Percentiles rank a stretch among this genome's conserved stretches.
Evolutionary conservation across 257 asterid genomes (phyloP).

Genomic region (Jaltomata sinuosa): DNA sequence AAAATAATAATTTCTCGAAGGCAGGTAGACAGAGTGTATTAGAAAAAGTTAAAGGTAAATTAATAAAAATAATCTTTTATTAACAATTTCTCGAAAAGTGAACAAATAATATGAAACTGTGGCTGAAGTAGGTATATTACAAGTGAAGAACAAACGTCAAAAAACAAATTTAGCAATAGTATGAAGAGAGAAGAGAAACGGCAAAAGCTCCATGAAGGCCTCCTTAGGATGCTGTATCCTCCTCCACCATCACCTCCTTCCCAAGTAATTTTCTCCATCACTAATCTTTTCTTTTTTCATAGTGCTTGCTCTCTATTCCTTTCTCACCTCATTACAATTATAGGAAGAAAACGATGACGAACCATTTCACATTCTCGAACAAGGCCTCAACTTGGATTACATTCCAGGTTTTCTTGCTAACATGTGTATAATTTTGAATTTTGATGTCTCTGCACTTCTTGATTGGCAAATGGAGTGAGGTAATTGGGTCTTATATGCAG

Average conservation of each 20-base stretch:
- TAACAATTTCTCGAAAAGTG: no score
- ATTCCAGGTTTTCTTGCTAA: slow-evolving; percentile 37
- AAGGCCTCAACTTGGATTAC: slow-evolving; percentile 6
- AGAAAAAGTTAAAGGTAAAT: no score
- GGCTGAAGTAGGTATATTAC: not conserved
- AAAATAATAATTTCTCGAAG: no score
- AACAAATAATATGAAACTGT: no score
- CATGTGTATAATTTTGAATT: not conserved
- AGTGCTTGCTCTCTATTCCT: not conserved
- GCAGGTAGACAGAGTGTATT: no score
- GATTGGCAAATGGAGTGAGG: not conserved
- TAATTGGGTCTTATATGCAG: slow-evolving; percentile 8
- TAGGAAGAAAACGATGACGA: slow-evolving; percentile 22
- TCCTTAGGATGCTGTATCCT: slow-evolving; percentile 63
- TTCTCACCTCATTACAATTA: not conserved
- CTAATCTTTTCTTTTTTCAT: not conserved
- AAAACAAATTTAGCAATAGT: slow-evolving; percentile 10
- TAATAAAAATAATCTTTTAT: no score
- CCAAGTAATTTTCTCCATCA: slow-evolving; percentile 5
- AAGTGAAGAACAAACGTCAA: not conserved
- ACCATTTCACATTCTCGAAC: not conserved
- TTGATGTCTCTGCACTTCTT: not conserved
- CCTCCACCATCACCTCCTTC: slow-evolving; percentile 41
- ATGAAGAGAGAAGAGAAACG: slow-evolving; percentile 52
- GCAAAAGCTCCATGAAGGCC: slow-evolving; percentile 48